Conservation (phyloP, 192 early-diverging fungal genomes). For the Coemansia sp. region DNA sequence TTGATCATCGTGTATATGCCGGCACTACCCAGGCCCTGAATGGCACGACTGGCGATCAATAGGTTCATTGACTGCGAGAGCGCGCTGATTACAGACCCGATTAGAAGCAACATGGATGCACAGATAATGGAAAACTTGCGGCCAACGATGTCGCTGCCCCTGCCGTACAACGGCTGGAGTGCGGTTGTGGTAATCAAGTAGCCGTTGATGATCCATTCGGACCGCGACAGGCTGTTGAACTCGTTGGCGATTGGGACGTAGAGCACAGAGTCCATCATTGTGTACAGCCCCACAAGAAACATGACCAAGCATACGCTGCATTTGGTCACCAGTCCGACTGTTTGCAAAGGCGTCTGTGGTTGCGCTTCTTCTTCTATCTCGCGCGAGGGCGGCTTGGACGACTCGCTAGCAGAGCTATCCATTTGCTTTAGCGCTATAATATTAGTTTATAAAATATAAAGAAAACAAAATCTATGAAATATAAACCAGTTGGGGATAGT, state of each 20-base stretch:
- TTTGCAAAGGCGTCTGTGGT: not conserved
- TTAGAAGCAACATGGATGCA: slow-evolving; percentile 38
- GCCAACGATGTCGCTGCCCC: slow-evolving; percentile 72
- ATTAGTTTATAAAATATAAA: not conserved
- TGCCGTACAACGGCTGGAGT: slow-evolving; percentile 79
- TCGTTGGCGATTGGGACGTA: slow-evolving; percentile 70
- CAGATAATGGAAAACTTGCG: slow-evolving; percentile 32
- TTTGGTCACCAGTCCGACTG: slow-evolving; percentile 13
- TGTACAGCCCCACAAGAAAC: slow-evolving; percentile 27
- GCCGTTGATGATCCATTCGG: slow-evolving; percentile 81
- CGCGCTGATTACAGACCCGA: slow-evolving; percentile 44
- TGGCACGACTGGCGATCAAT: slow-evolving; percentile 68
- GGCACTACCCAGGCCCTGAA: slow-evolving; percentile 72
- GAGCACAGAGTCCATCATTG: slow-evolving; percentile 79
- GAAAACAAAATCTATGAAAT: not conserved
- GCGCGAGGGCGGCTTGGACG: not conserved
- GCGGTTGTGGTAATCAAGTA: slow-evolving; percentile 72
- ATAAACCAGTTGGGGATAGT: not conserved
- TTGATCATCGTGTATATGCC: slow-evolving; percentile 60
- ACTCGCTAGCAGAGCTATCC: not conserved
- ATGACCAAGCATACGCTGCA: slow-evolving; percentile 30
- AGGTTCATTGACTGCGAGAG: slow-evolving; percentile 40
- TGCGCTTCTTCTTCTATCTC: not conserved
- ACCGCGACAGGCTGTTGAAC: slow-evolving; percentile 61
- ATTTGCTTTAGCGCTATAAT: not conserved